Percentiles rank a stretch among this genome's conserved stretches.
These are phyloP conservation scores for Fulvia fulva DNA, from an alignment of 2,329 filamentous ascomycete species.

Conservation along the genomic window DNA sequence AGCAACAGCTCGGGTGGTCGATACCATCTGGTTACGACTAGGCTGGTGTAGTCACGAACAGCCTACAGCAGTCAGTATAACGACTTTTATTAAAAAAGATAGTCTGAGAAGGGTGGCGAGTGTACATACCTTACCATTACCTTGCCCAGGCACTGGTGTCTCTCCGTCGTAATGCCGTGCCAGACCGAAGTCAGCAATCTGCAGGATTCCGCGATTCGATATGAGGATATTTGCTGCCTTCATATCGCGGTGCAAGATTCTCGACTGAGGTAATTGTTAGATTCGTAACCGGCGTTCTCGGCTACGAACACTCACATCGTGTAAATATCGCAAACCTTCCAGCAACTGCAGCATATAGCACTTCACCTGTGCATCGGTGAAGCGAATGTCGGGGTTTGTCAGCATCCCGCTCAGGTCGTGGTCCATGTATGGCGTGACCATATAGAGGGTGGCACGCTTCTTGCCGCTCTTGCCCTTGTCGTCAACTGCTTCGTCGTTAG, in stretches of 20 bases:
- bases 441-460: slow-evolving; percentile 81
- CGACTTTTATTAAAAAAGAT: neutral
- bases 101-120: neutral
- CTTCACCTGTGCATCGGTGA: slow-evolving; percentile 89
- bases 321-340: slow-evolving; percentile 83
- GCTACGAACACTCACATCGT: slow-evolving; percentile 53
- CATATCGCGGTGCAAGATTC: slow-evolving; percentile 96
- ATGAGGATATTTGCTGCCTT: slow-evolving; percentile 97
- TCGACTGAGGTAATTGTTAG: slow-evolving; percentile 31
- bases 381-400: slow-evolving; percentile 85
- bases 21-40: slow-evolving; percentile 97
- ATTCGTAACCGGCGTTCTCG: neutral
- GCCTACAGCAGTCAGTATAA: slow-evolving; percentile 47
- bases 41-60: slow-evolving; percentile 85
- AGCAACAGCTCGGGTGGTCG: slow-evolving; percentile 88
- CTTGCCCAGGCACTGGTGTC: slow-evolving; percentile 69
- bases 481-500: slow-evolving; percentile 21
- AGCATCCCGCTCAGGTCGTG: slow-evolving; percentile 96
- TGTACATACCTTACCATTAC: slow-evolving; percentile 58
- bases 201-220: slow-evolving; percentile 85
- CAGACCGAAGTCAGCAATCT: slow-evolving; percentile 96
- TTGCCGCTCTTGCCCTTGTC: slow-evolving; percentile 40
- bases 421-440: slow-evolving; percentile 99
- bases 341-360: slow-evolving; percentile 95
- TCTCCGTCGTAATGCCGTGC: slow-evolving; percentile 88